Evolutionary conservation across 2,329 filamentous ascomycete genomes (phyloP), one percentile per base, ranked within the genome.

Genomic region (Eutypa lata): DNA sequence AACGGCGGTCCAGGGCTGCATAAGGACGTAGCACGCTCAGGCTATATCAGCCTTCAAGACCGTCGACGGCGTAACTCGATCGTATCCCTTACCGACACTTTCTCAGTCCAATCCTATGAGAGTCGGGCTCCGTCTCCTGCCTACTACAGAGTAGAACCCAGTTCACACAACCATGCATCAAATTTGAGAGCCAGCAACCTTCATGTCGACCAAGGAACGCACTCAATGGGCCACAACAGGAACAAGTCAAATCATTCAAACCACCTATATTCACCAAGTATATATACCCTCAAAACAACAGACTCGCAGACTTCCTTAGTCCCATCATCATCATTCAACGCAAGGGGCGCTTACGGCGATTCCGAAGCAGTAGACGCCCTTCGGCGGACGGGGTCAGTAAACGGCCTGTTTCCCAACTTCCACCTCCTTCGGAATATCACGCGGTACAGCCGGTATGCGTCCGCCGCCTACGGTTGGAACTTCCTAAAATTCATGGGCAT

Each of bases 401-500:
- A 80, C 33, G 82, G 81, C 1, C 76, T 82, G 47, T 87, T 87
- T 48, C 85, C 85, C 0, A 68, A 73, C 4, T 77, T 76, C 31
- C 84, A 86, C 58, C 71, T 88, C 7, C 71, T 87, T 10, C 75
- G 77, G 31, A 88, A 86, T 61, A 81, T 87, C 22, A 80, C 79
- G 2, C 75, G 84, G 35, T 88, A 86, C 56, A 85, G 87, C 72
- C 77, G 82, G 3, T 88, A 86, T 61, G 83, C 84, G 1, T 87
- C 84, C 2, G 84, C 85, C 1, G 82, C 83, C 0, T 88, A 88
- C 52, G 84, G 85, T 0, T 82, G 82, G 0, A 77, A 78, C 45
- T 87, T 88, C 54, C 73, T 88, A 47, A 80, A 81, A 51, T 73
- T 86, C 21, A 76, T 87, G 72, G 83, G 84, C 2, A 85, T 88